Percentiles rank a stretch among this genome's conserved stretches.
phyloP scores from a whole-genome alignment of 768 basidiomycete species.

The Atractiella rhizophila region DNA sequence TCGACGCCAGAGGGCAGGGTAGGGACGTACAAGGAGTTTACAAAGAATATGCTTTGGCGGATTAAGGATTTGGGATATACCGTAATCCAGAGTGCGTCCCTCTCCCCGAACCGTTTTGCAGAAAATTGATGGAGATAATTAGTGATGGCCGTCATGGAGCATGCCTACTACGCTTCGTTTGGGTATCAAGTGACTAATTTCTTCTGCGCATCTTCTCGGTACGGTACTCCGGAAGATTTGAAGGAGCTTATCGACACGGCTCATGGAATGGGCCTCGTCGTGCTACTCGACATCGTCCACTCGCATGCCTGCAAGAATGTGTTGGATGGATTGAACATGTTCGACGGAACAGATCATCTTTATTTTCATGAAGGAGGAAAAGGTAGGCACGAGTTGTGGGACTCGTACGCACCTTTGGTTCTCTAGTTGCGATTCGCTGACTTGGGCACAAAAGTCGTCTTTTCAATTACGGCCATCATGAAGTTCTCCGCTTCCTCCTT shows the following conservation, averaged over 20 bases:
- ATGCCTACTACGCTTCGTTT: conserved; percentile 31
- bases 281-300: conserved; percentile 89
- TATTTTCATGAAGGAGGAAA: conserved; percentile 88
- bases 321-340: conserved; percentile 76
- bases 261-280: conserved; percentile 70
- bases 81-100: conserved; percentile 46
- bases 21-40: conserved; percentile 91
- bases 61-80: conserved; percentile 88
- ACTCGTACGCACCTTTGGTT: conserved; percentile 26
- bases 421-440: background rate
- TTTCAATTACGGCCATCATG: conserved; percentile 87
- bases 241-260: conserved; percentile 88
- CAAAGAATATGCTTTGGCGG: conserved; percentile 50
- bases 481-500: conserved; percentile 78
- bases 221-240: conserved; percentile 74
- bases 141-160: conserved; percentile 30
- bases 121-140: background rate
- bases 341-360: conserved; percentile 87
- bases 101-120: background rate
- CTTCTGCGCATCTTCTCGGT: conserved; percentile 91
- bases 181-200: conserved; percentile 96
- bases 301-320: conserved; percentile 97
- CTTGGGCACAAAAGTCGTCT: conserved; percentile 31
- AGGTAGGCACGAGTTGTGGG: conserved; percentile 90
- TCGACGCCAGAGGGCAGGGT: conserved; percentile 66